Conservation (phyloP, 1,139 yeast species). For the Magnusiomyces clavatus region DNA sequence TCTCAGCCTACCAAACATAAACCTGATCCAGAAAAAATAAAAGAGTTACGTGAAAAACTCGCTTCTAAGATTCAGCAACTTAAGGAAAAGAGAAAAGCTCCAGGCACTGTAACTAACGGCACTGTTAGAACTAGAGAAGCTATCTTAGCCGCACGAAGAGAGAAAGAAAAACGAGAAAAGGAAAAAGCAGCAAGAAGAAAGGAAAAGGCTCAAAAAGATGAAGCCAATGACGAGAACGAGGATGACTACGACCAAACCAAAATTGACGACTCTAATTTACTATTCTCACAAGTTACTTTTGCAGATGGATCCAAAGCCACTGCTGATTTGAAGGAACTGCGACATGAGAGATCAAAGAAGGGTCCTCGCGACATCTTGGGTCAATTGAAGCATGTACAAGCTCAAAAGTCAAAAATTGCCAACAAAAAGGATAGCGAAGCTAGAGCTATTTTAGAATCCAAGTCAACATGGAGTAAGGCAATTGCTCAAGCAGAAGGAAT, state of each 20-base stretch:
- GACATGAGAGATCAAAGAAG: conserved; percentile 54
- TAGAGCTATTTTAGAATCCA: conserved; percentile 52
- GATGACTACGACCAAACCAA: conserved; percentile 21
- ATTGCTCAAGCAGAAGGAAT: conserved; percentile 82
- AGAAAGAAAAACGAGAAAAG: conserved; percentile 36
- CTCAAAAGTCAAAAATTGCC: conserved; percentile 58
- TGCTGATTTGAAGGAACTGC: conserved; percentile 57
- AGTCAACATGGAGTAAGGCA: conserved; percentile 79
- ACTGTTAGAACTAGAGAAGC: conserved; percentile 58
- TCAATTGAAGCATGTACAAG: conserved; percentile 68
- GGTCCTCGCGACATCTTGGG: conserved; percentile 89
- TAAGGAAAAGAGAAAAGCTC: conserved; percentile 83
- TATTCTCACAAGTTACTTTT: conserved; percentile 79
- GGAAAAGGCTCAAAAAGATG: conserved; percentile 14
- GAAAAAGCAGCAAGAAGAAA: conserved; percentile 36
- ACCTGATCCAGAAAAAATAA: conserved; percentile 34
- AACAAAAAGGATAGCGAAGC: conserved; percentile 52
- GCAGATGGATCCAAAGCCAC: conserved; percentile 78
- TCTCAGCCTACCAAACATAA: conserved; percentile 39
- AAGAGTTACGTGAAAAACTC: conserved; percentile 60
- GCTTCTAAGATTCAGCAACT: conserved; percentile 62
- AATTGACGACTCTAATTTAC: conserved; percentile 35
- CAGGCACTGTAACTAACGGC: conserved; percentile 71
- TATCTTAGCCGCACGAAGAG: conserved; percentile 34
- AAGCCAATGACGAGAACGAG: conserved; percentile 2